These are phyloP conservation scores for Bjerkandera adusta DNA, from an alignment of 1,284 basidiomycete species.

Conservation along the genomic window DNA sequence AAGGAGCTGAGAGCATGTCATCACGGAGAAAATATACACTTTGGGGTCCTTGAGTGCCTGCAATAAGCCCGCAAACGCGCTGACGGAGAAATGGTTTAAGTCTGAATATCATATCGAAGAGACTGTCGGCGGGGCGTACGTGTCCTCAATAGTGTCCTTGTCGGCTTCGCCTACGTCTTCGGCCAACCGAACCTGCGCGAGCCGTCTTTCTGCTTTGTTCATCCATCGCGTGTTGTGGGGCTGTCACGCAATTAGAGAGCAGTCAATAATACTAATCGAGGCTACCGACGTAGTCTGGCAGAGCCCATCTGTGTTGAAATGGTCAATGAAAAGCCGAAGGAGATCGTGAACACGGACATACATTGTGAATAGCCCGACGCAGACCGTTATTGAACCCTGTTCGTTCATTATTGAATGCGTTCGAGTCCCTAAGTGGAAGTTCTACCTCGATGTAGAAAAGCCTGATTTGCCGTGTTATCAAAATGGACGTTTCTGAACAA, in stretches of 20 bases:
- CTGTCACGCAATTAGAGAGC: slow-evolving; percentile 28
- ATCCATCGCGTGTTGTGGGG: slow-evolving; percentile 70
- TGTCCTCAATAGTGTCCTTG: slow-evolving; percentile 51
- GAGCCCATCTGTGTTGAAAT: slow-evolving; percentile 12
- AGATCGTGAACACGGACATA: slow-evolving; percentile 27
- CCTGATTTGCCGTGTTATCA: slow-evolving; percentile 34
- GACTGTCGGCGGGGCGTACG: no score
- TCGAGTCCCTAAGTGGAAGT: neutral
- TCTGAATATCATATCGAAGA: neutral
- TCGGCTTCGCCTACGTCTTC: slow-evolving; percentile 79
- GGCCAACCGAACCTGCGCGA: slow-evolving; percentile 70
- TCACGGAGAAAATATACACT: slow-evolving; percentile 56
- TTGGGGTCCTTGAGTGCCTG: slow-evolving; percentile 64
- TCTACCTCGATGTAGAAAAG: slow-evolving; percentile 61
- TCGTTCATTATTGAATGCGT: neutral
- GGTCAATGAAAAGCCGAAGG: neutral
- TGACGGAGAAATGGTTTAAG: slow-evolving; percentile 22
- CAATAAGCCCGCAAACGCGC: slow-evolving; percentile 50
- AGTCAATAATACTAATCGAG: neutral
- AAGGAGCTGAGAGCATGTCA: slow-evolving; percentile 49
- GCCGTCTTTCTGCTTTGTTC: slow-evolving; percentile 49
- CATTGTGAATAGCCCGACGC: slow-evolving; percentile 54
- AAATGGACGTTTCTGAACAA: no score
- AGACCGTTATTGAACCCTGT: slow-evolving; percentile 56
- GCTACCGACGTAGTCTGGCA: slow-evolving; percentile 27